A percentile compares a stretch with the other conserved stretches of the same genome.
These are phyloP conservation scores for Pichia ethanolica DNA, from an alignment of 805 yeast genomes.

Conservation along the genomic window DNA sequence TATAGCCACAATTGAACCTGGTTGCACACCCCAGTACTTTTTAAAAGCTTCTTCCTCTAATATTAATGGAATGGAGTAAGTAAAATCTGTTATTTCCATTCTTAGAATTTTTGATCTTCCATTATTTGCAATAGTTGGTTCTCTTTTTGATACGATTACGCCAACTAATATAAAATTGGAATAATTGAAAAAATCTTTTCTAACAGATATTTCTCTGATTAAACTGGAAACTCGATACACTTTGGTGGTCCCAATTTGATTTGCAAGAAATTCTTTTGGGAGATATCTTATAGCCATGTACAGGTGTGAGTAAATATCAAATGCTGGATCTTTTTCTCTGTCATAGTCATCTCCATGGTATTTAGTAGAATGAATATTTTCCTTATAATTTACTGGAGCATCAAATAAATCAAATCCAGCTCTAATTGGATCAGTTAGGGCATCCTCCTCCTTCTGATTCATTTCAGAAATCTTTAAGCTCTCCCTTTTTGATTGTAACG, in stretches of 20 bases:
- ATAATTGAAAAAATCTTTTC: conserved; percentile 64
- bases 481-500: not conserved
- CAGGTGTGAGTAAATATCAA: conserved; percentile 39
- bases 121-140: conserved; percentile 38
- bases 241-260: conserved; percentile 41
- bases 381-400: not conserved
- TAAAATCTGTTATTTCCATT: conserved; percentile 62
- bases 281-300: conserved; percentile 42
- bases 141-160: conserved; percentile 50
- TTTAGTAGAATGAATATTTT: not conserved
- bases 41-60: conserved; percentile 63
- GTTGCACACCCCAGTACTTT: conserved; percentile 61
- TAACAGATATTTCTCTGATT: conserved; percentile 53
- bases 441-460: not conserved
- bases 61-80: conserved; percentile 45
- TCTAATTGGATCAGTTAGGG: not conserved
- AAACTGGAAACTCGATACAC: conserved; percentile 48
- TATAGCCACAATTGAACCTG: conserved; percentile 69
- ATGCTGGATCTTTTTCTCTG: conserved; percentile 8
- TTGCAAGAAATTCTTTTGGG: conserved; percentile 26
- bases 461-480: not conserved
- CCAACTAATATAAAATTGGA: conserved; percentile 75
- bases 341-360: not conserved
- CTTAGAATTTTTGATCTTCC: conserved; percentile 46
- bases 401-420: not conserved